These are phyloP conservation scores for Prunella vulgaris DNA, from an alignment of 257 asterid species.

Conservation along the genomic window DNA sequence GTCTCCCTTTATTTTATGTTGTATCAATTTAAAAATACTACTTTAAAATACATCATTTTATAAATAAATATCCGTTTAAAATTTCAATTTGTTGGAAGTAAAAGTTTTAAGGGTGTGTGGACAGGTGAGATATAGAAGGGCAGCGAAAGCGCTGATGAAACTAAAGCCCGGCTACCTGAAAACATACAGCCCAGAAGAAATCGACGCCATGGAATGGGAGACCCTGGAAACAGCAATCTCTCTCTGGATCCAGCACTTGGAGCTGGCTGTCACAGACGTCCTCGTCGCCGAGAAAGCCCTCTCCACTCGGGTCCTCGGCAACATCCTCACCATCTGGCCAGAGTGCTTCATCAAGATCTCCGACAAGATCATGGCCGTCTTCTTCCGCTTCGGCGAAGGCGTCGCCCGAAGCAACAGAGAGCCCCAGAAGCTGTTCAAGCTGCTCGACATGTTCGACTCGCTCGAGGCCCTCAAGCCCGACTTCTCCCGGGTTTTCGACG, in stretches of 20 bases:
- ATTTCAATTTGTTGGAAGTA: too few species aligned
- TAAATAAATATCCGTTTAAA: too few species aligned
- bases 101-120: too few species aligned
- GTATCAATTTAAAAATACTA: too few species aligned
- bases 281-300: conserved; percentile 60
- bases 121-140: conserved; percentile 77
- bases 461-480: conserved; percentile 50
- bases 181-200: conserved; percentile 64
- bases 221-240: conserved; percentile 57
- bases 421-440: conserved; percentile 85
- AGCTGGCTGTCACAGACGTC: conserved; percentile 47
- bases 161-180: conserved; percentile 64
- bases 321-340: conserved; percentile 46
- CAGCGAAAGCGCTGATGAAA: conserved; percentile 81
- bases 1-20: too few species aligned
- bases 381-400: conserved; percentile 86
- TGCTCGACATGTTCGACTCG: conserved; percentile 67
- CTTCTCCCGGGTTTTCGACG: conserved; percentile 44
- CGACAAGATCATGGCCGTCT: conserved; percentile 89
- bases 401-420: conserved; percentile 73
- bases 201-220: conserved; percentile 76
- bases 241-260: conserved; percentile 74
- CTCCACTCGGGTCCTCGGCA: conserved; percentile 49
- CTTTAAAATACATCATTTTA: too few species aligned
- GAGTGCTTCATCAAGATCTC: conserved; percentile 78